phyloP scores from a whole-genome alignment of 495 filamentous ascomycete species.

The Aspergillus sclerotioniger region DNA sequence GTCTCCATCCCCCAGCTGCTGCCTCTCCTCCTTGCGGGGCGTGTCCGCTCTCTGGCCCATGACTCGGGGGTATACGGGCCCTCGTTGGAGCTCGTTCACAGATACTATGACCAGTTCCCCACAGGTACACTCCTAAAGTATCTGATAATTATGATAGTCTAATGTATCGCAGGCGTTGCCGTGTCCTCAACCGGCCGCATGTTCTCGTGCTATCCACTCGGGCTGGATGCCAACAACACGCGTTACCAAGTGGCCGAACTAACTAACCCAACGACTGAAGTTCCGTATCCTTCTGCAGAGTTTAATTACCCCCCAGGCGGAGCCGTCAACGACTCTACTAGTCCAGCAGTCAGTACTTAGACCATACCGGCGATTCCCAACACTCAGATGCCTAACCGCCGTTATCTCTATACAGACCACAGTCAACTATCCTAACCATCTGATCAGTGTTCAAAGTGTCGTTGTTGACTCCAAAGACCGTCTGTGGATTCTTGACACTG shows the following conservation, averaged over 20 bases:
- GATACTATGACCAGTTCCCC: background rate
- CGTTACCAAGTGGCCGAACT: background rate
- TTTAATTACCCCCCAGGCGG: background rate
- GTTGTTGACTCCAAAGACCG: background rate
- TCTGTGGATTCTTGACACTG: background rate
- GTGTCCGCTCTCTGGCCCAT: background rate
- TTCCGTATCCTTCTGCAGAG: background rate
- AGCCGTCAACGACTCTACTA: background rate
- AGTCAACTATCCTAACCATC: background rate
- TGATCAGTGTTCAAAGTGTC: background rate
- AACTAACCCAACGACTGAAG: background rate
- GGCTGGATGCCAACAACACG: background rate
- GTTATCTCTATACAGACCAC: background rate
- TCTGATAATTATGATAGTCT: background rate
- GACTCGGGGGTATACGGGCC: background rate
- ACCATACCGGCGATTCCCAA: background rate
- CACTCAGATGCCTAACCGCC: background rate
- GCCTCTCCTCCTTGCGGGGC: background rate
- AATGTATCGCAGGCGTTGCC: background rate
- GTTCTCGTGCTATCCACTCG: background rate
- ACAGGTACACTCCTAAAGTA: background rate
- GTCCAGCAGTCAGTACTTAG: background rate
- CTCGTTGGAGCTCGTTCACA: background rate
- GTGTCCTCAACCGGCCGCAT: background rate
- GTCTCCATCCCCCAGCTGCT: background rate